These are phyloP conservation scores for Camellia lanceoleosa DNA, from an alignment of 148 eudicot species.

Conservation along the genomic window DNA sequence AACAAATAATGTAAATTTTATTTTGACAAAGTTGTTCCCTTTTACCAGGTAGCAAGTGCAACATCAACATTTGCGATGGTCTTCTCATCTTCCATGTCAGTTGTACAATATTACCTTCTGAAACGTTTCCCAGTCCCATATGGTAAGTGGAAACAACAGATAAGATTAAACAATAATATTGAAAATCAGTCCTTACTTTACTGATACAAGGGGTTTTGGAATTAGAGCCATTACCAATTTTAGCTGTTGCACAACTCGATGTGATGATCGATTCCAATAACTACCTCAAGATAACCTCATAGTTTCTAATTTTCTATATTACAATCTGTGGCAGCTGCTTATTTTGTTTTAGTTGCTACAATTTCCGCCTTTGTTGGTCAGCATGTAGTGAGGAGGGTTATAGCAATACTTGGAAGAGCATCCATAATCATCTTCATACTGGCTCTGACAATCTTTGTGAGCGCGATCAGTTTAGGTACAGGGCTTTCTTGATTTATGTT, in stretches of 20 bases:
- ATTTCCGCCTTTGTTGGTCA: slow-evolving; percentile 47
- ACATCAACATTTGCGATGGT: slow-evolving; percentile 67
- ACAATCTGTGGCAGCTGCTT: slow-evolving; percentile 33
- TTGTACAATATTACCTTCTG: slow-evolving; percentile 57
- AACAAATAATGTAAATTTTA: not conserved
- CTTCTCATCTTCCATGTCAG: slow-evolving; percentile 72
- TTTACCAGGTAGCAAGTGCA: slow-evolving; percentile 63
- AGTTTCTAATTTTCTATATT: not conserved
- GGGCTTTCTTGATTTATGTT: not conserved
- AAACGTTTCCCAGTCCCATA: slow-evolving; percentile 69
- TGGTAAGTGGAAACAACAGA: slow-evolving; percentile 29
- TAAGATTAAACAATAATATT: not conserved
- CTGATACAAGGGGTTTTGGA: too few species aligned
- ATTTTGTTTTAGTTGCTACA: slow-evolving; percentile 47
- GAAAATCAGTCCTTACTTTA: too few species aligned
- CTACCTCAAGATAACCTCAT: too few species aligned
- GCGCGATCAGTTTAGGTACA: slow-evolving; percentile 46
- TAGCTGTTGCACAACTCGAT: too few species aligned
- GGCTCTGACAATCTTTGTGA: slow-evolving; percentile 44
- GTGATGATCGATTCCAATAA: too few species aligned
- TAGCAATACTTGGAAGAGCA: slow-evolving; percentile 46
- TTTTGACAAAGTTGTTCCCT: slow-evolving; percentile 8
- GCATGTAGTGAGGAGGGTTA: slow-evolving; percentile 41
- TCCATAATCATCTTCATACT: slow-evolving; percentile 56
- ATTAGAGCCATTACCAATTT: not conserved